Evolutionary conservation across 768 basidiomycete genomes (phyloP), one percentile per base, ranked within the genome.

Genomic region (Boletus reticulatus): DNA sequence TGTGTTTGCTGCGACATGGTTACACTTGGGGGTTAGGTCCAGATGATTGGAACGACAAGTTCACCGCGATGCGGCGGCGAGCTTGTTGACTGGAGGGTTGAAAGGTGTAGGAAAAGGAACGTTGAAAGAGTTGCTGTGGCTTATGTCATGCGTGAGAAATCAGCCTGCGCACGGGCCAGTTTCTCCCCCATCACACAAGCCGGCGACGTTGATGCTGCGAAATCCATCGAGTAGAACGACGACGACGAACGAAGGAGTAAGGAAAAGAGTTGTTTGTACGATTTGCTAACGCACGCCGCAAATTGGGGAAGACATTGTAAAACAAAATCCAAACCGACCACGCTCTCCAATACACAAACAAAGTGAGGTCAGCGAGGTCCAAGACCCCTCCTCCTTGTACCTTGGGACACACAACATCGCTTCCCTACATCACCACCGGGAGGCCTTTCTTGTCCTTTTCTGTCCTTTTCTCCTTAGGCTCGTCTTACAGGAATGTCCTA

Each of bases 261-360:
- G 67, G 67, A 65, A 66, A 66, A 68, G 62, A 64, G 65, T 71
- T 68, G 65, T 71, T 76, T 73, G 76, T 81, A 77, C 80, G 72
- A 74, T 78, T 77, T 74, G 71, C 76, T 78, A 77, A 82, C 84
- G 81, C 81, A 82, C 76, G 76, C 76, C 80, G 80, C 86, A 88
- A 87, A 88, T 82, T 76, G 73, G 80, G 71, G 76, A 85, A 79
- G 84, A 85, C 84, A 84, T 75, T 76, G 78, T 83, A 85, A 86
- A 85, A 87, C 85, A 88, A 84, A 77, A 76, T 73, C 70, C 70
- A 71, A 71, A 71, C 72, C 70, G 64, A 72, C 70, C 70, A 71
- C 72, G 70, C 70, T 73, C 70, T 73, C 70, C 70, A 71, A 71
- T 73, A 71, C 70, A 71, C 70, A 73, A 73, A 71, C 70, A 71